phyloP scores from a whole-genome alignment of 208 protist species.

The Leishmania guyanensis region DNA sequence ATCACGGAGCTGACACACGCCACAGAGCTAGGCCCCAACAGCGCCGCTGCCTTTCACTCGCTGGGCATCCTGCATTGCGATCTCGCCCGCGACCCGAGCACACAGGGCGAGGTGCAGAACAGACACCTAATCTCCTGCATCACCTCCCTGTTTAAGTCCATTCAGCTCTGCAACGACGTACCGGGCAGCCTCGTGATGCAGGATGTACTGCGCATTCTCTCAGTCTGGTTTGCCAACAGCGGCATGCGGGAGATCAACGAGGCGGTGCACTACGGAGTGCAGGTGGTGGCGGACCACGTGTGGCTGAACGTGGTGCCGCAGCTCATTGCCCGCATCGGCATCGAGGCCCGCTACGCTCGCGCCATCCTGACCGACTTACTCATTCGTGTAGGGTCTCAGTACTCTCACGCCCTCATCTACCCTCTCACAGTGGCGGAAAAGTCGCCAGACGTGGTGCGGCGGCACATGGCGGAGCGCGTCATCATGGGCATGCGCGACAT shows the following conservation, averaged over 20 bases:
- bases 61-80: constrained; percentile 89
- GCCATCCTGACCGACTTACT: constrained; percentile 95
- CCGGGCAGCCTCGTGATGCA: constrained; percentile 90
- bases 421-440: constrained; percentile 98
- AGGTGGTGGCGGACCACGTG: constrained; percentile 94
- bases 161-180: constrained; percentile 72
- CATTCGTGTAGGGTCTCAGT: constrained; percentile 93
- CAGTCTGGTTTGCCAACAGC: constrained; percentile 98
- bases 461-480: constrained; percentile 81
- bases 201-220: constrained; percentile 98
- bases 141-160: constrained; percentile 80
- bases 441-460: constrained; percentile 74
- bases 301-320: constrained; percentile 99
- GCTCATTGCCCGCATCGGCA: constrained; percentile 98
- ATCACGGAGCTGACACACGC: constrained; percentile 75
- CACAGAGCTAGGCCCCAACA: constrained; percentile 70
- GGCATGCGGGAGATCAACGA: constrained; percentile 69
- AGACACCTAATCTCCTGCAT: constrained; percentile 74
- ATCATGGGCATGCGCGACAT: constrained; percentile 74
- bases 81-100: constrained; percentile 71
- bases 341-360: constrained; percentile 83
- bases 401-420: constrained; percentile 99
- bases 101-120: constrained; percentile 54
- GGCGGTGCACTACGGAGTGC: constrained; percentile 92
- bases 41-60: constrained; percentile 83